phyloP scores from a whole-genome alignment of 148 eudicot species.

The Cornus kousa region DNA sequence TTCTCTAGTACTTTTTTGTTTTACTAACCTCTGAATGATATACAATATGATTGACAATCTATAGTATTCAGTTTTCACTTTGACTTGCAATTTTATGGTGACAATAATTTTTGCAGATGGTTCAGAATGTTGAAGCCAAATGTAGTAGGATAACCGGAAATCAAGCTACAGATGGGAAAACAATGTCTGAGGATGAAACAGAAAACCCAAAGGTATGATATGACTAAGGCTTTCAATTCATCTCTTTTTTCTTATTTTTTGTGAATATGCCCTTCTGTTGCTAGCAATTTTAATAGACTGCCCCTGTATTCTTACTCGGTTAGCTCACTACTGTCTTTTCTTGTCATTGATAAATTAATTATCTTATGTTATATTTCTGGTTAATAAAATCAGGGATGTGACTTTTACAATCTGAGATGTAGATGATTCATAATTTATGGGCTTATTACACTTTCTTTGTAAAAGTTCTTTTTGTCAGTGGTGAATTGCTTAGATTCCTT shows the following conservation, averaged over 20 bases:
- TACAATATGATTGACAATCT: background rate
- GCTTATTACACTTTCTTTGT: background rate
- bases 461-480: background rate
- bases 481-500: slow-evolving; percentile 1
- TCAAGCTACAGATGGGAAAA: slow-evolving; percentile 20
- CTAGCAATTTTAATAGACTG: background rate
- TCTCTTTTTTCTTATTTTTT: background rate
- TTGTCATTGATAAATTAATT: slow-evolving; percentile 12
- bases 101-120: slow-evolving; percentile 31
- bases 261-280: background rate
- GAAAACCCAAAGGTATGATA: slow-evolving; percentile 13
- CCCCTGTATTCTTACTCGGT: background rate
- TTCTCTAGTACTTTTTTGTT: slow-evolving; percentile 15
- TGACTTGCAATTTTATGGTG: background rate
- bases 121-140: slow-evolving; percentile 49
- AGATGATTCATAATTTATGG: slow-evolving; percentile 1
- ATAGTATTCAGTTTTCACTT: background rate
- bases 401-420: slow-evolving; percentile 7
- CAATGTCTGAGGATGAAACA: slow-evolving; percentile 28
- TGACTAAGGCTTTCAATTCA: background rate
- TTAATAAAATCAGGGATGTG: slow-evolving; percentile 34
- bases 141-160: slow-evolving; percentile 20
- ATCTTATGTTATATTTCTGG: background rate
- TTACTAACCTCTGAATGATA: background rate
- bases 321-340: background rate